Evolutionary conservation across 2,329 filamentous ascomycete species (phyloP), one percentile per base, ranked within the genome.

Genomic region (Aspergillus piperis): DNA sequence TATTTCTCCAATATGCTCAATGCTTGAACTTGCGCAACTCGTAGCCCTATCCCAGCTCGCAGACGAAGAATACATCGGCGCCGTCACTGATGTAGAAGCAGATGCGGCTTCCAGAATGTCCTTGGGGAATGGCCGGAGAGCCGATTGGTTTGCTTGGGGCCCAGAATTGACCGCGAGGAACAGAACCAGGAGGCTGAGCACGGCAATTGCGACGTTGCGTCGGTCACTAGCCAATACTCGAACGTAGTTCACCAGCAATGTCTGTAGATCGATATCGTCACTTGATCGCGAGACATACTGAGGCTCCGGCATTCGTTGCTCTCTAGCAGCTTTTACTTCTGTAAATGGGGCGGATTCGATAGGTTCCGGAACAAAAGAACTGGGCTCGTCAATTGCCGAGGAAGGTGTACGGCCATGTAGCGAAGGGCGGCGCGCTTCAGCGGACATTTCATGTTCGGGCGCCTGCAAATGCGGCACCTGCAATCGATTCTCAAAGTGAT

Each of bases 171-270:
- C 55, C 2, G 75, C 71, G 5, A 83, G 70, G 61, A 80, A 76
- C 1, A 80, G 62, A 4, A 83, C 75, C 5, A 82, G 60, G 13
- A 77, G 59, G 47, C 76, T 76, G 3, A 86, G 72, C 4, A 82
- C 60, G 8, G 78, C 71, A 36, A 86, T 80, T 17, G 78, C 73
- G 10, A 85, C 72, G 66, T 87, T 87, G 39, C 81, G 78, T 49
- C 77, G 77, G 64, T 88, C 85, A 48, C 78, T 77, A 2, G 82
- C 75, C 19, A 86, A 72, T 1, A 85, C 72, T 23, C 79, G 74
- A 17, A 86, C 59, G 65, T 85, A 86, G 67, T 85, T 86, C 60
- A 78, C 75, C 48, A 86, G 62, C 13, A 86, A 73, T 0, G 80
- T 80, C 15, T 77, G 74, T 0, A 87, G 73, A 2, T 83, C 83